These are phyloP conservation scores for Lolium multiflorum DNA, from an alignment of 176 grass and related monocot species.

Conservation along the genomic window DNA sequence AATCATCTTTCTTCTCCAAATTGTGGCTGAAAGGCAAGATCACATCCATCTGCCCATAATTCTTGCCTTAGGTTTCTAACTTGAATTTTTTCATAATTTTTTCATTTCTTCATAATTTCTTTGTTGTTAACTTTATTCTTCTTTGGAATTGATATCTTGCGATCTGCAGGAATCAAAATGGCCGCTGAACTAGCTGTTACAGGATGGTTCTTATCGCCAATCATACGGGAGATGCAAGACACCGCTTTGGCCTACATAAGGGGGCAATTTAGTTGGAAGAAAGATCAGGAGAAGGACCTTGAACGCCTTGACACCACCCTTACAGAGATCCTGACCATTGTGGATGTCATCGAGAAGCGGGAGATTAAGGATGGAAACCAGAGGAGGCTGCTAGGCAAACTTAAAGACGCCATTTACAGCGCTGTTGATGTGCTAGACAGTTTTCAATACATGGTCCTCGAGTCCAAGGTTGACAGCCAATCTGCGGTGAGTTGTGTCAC, in stretches of 20 bases:
- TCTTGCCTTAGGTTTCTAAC: constrained; percentile 5
- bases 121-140: constrained; percentile 9
- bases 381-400: constrained; percentile 48
- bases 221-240: constrained; percentile 60
- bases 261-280: constrained; percentile 48
- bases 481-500: constrained; percentile 15
- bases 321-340: constrained; percentile 51
- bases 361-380: constrained; percentile 53
- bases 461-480: constrained; percentile 43
- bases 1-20: constrained; percentile 18
- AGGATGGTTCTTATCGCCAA: constrained; percentile 67
- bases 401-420: constrained; percentile 65
- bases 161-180: constrained; percentile 32
- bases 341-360: constrained; percentile 52
- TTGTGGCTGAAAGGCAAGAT: background rate
- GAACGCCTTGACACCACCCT: constrained; percentile 54
- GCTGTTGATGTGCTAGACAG: constrained; percentile 68
- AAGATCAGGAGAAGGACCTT: constrained; percentile 59
- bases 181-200: constrained; percentile 45
- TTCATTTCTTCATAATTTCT: background rate
- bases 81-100: background rate
- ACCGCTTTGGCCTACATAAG: constrained; percentile 56
- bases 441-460: constrained; percentile 60
- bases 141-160: constrained; percentile 5
- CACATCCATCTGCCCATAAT: background rate